These are phyloP conservation scores for Ophiosphaerella narmari DNA, from an alignment of 2,329 filamentous ascomycete genomes.

Conservation along the genomic window DNA sequence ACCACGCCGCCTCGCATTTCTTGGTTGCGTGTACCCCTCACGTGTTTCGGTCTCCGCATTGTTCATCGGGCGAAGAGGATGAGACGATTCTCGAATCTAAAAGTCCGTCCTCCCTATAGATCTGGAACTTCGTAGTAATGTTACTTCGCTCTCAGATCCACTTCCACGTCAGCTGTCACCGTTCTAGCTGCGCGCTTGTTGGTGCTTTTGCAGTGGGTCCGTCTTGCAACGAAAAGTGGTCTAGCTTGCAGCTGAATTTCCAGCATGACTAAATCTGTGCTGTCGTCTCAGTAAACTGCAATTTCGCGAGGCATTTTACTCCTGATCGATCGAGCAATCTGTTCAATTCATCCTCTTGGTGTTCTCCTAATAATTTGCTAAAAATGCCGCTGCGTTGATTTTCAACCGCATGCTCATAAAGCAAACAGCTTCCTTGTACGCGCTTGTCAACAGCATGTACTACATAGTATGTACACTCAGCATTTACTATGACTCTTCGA, in stretches of 20 bases:
- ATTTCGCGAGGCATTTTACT: too few relatives aligned
- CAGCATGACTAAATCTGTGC: not conserved
- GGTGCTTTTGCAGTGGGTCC: conserved; percentile 5
- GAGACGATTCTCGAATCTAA: conserved; percentile 15
- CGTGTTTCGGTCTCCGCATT: conserved; percentile 7
- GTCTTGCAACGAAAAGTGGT: not conserved
- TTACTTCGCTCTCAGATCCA: conserved; percentile 15
- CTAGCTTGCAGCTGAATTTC: not conserved
- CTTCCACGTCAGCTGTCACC: conserved; percentile 25
- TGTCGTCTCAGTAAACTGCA: too few relatives aligned
- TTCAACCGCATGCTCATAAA: too few relatives aligned
- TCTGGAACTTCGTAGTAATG: conserved; percentile 18
- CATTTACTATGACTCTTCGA: not conserved
- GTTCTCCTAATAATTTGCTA: too few relatives aligned
- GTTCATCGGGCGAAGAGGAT: conserved; percentile 19
- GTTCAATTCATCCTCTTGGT: too few relatives aligned
- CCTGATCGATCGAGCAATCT: too few relatives aligned
- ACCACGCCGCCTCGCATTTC: conserved; percentile 3
- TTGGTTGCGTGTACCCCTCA: conserved; percentile 6
- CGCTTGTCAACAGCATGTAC: too few relatives aligned
- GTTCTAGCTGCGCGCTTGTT: conserved; percentile 16
- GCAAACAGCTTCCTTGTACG: too few relatives aligned
- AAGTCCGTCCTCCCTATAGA: conserved; percentile 5
- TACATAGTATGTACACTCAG: not conserved
- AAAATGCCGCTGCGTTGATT: too few relatives aligned